These are phyloP conservation scores for Halophytophthora polymorphica DNA, from an alignment of 352 stramenopile genomes.

Conservation along the genomic window DNA sequence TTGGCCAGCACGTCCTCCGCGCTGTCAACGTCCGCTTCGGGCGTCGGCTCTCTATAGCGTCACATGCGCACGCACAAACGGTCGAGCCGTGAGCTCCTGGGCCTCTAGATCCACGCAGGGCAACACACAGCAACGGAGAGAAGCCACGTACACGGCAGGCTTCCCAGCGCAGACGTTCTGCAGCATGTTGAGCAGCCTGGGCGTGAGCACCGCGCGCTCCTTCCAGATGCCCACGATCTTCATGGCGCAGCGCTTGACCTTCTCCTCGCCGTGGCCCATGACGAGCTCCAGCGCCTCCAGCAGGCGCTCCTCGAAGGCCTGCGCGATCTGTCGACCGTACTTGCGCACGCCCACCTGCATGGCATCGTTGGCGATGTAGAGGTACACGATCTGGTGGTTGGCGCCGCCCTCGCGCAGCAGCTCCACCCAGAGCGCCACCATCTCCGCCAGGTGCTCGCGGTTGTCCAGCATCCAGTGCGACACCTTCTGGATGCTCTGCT, in stretches of 20 bases:
- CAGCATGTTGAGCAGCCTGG: slow-evolving; percentile 50
- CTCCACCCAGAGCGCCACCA: slow-evolving; percentile 57
- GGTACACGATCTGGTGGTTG: slow-evolving; percentile 74
- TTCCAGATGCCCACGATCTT: slow-evolving; percentile 88
- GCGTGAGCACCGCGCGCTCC: slow-evolving; percentile 62
- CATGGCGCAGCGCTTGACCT: slow-evolving; percentile 81
- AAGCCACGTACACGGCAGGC: slow-evolving; percentile 41
- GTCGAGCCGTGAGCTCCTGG: slow-evolving; percentile 2
- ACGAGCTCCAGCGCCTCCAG: slow-evolving; percentile 57
- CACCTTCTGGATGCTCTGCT: slow-evolving; percentile 81
- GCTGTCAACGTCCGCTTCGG: slow-evolving; percentile 13
- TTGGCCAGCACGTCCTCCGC: slow-evolving; percentile 25
- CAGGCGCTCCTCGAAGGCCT: slow-evolving; percentile 57
- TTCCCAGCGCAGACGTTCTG: slow-evolving; percentile 77
- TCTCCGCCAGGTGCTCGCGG: slow-evolving; percentile 51
- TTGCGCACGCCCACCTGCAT: slow-evolving; percentile 85
- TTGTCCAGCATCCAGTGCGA: slow-evolving; percentile 76
- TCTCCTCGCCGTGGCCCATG: slow-evolving; percentile 68
- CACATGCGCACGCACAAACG: slow-evolving; percentile 5
- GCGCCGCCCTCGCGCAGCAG: slow-evolving; percentile 48
- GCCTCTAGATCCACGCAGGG: neutral
- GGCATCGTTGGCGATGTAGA: slow-evolving; percentile 85
- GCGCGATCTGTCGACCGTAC: slow-evolving; percentile 66
- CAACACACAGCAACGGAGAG: neutral
- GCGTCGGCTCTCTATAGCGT: slow-evolving; percentile 26